phyloP scores from a whole-genome alignment of 1,284 basidiomycete species.

The Cutaneotrichosporon daszewskae region DNA sequence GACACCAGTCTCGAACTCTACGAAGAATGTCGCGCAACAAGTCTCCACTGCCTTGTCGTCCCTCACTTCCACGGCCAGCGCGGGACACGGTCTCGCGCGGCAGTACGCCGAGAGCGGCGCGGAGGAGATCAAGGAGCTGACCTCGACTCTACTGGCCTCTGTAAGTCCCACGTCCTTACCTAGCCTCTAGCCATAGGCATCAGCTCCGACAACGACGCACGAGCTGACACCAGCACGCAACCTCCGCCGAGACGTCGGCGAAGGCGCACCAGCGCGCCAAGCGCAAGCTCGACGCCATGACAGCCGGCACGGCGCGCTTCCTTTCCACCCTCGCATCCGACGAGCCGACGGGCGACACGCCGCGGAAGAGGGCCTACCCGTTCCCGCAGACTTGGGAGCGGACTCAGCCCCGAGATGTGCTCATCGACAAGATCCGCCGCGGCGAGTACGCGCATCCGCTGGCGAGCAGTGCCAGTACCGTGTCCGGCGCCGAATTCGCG shows the following conservation, averaged over 20 bases:
- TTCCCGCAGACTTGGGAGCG: conserved; percentile 41
- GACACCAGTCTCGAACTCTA: conserved; percentile 1
- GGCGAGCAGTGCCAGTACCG: neutral
- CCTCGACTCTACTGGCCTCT: conserved; percentile 23
- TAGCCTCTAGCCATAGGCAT: neutral
- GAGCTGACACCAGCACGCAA: conserved; percentile 20
- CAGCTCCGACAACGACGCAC: conserved; percentile 20
- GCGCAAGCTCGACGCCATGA: conserved; percentile 25
- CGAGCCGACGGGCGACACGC: conserved; percentile 49
- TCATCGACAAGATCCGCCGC: conserved; percentile 14
- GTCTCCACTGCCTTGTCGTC: no score
- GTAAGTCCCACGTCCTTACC: no score
- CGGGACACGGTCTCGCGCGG: neutral
- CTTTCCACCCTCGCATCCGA: conserved; percentile 42
- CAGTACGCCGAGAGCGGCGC: conserved; percentile 3
- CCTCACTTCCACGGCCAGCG: no score
- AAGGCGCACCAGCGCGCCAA: conserved; percentile 18
- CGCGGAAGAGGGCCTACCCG: conserved; percentile 42
- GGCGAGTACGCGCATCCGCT: no score
- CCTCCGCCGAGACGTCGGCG: conserved; percentile 17
- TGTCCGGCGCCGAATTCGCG: no score
- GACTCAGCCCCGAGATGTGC: conserved; percentile 36
- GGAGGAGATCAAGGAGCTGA: conserved; percentile 14
- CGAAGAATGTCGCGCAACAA: neutral
- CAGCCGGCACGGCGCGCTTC: conserved; percentile 33